Percentiles rank a stretch among this genome's conserved stretches.
Evolutionary conservation across 2,329 filamentous ascomycete species (phyloP).

Genomic region (Penicillium sp.): DNA sequence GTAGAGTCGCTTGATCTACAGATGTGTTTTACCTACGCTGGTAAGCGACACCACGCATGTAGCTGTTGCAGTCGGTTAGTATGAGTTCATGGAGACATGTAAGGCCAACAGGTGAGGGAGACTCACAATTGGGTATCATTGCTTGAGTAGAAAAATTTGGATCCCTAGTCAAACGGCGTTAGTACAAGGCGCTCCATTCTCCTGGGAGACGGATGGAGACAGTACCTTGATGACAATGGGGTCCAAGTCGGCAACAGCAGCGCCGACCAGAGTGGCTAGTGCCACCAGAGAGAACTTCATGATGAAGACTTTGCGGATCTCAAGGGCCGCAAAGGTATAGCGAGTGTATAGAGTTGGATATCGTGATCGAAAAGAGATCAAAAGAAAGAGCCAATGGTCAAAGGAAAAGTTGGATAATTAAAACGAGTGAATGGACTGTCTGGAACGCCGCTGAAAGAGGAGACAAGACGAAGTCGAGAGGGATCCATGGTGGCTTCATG

Average conservation of each 20-base stretch:
- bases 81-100: neutral
- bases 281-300: slow-evolving; percentile 57
- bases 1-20: neutral
- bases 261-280: slow-evolving; percentile 50
- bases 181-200: slow-evolving; percentile 1
- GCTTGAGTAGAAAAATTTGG: slow-evolving; percentile 84
- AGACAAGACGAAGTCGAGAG: slow-evolving; percentile 6
- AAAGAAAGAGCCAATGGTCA: neutral
- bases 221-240: slow-evolving; percentile 64
- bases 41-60: slow-evolving; percentile 89
- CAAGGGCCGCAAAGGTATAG: neutral
- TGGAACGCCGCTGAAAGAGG: slow-evolving; percentile 3
- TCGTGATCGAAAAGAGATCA: neutral
- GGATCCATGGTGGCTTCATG: slow-evolving; percentile 12
- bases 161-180: slow-evolving; percentile 53
- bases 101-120: neutral
- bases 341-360: slow-evolving; percentile 9
- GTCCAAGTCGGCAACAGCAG: slow-evolving; percentile 54
- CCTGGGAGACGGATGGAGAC: slow-evolving; percentile 4
- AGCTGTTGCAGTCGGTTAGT: slow-evolving; percentile 55
- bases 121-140: slow-evolving; percentile 70
- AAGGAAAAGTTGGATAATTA: neutral
- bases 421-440: slow-evolving; percentile 17
- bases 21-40: slow-evolving; percentile 57
- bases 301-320: slow-evolving; percentile 3